A percentile compares a stretch with the other conserved stretches of the same genome.
These are phyloP conservation scores for Plasmodium inui DNA, from an alignment of 169 alveolate genomes.

Conservation along the genomic window DNA sequence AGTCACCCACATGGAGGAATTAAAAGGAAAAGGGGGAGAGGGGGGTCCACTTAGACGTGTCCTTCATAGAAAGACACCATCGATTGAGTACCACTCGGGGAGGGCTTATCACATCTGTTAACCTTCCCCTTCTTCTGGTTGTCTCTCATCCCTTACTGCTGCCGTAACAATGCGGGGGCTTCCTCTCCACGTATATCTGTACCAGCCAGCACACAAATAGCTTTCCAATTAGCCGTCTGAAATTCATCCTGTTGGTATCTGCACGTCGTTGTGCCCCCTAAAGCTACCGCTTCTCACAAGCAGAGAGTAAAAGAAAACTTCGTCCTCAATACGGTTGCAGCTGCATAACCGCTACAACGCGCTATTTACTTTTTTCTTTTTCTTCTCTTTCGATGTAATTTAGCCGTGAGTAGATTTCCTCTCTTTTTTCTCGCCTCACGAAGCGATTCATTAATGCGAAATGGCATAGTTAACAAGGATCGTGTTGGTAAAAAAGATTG, in stretches of 20 bases:
- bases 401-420: neutral
- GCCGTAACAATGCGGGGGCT: neutral
- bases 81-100: neutral
- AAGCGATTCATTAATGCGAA: neutral
- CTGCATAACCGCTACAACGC: neutral
- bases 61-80: neutral
- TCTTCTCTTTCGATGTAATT: neutral
- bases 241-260: neutral
- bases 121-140: neutral
- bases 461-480: neutral
- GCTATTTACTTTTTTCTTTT: neutral
- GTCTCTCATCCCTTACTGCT: constrained; percentile 5
- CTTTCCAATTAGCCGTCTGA: neutral
- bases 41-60: neutral
- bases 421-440: neutral
- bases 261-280: neutral
- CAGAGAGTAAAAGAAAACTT: neutral
- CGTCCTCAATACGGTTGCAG: neutral
- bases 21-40: neutral
- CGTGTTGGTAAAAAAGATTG: neutral
- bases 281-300: neutral
- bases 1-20: neutral
- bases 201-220: constrained; percentile 19
- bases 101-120: neutral
- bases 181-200: constrained; percentile 9